Percentiles rank a stretch among this genome's conserved stretches.
phyloP scores from a whole-genome alignment of 208 protist species.

The Wallacemonas sp. region DNA sequence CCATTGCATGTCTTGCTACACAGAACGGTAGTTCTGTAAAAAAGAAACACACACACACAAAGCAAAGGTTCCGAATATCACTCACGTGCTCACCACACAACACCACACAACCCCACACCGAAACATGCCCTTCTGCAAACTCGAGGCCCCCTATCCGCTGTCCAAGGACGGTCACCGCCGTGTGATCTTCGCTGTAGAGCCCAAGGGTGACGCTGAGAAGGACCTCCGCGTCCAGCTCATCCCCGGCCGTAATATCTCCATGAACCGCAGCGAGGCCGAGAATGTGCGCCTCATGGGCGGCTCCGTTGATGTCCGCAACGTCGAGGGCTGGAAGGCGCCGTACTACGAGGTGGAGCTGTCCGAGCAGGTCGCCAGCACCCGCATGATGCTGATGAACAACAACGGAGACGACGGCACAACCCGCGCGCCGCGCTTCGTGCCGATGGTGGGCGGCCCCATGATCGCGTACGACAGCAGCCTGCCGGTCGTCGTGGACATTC shows the following conservation, averaged over 20 bases:
- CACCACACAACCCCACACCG: conserved; percentile 1
- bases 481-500: conserved; percentile 74
- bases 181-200: conserved; percentile 62
- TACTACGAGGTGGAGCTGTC: conserved; percentile 55
- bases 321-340: conserved; percentile 25
- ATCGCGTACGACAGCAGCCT: conserved; percentile 47
- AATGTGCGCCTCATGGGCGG: conserved; percentile 31
- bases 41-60: too few species aligned
- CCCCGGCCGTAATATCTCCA: conserved; percentile 36
- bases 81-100: too few species aligned
- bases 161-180: conserved; percentile 38
- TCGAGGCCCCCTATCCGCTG: conserved; percentile 34
- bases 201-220: conserved; percentile 23
- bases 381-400: conserved; percentile 22
- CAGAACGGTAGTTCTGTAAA: too few species aligned
- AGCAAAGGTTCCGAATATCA: too few species aligned
- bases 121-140: conserved; percentile 34
- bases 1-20: background rate
- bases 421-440: conserved; percentile 39
- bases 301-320: conserved; percentile 23
- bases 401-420: conserved; percentile 22
- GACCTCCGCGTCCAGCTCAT: conserved; percentile 58
- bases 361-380: conserved; percentile 20
- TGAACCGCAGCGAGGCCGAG: conserved; percentile 29
- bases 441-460: conserved; percentile 31